phyloP scores from a whole-genome alignment of 768 basidiomycete genomes.

The Tricholoma hemisulphureum region DNA sequence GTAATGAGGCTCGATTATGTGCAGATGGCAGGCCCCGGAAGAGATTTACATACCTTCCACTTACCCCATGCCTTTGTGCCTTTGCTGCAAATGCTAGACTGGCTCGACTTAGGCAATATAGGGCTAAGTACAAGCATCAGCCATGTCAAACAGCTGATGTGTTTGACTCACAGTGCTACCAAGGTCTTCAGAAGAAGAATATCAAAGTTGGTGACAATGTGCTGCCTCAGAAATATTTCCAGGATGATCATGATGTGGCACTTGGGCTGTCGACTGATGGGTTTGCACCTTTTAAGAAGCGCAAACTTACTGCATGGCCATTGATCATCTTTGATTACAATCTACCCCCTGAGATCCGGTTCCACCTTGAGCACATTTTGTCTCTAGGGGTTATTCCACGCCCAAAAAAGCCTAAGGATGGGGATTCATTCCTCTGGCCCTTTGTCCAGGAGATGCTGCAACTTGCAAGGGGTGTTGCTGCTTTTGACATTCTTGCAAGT shows the following conservation, averaged over 20 bases:
- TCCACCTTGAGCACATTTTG: slow-evolving; percentile 34
- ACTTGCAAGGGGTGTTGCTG: slow-evolving; percentile 36
- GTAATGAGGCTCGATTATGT: slow-evolving; percentile 25
- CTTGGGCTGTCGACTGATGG: slow-evolving; percentile 47
- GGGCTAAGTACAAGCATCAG: slow-evolving; percentile 18
- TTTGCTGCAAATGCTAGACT: slow-evolving; percentile 18
- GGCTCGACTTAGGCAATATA: slow-evolving; percentile 25
- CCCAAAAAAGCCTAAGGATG: slow-evolving; percentile 42
- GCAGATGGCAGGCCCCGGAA: slow-evolving; percentile 24
- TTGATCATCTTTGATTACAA: no score
- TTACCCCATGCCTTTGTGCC: slow-evolving; percentile 24
- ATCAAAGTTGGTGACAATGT: slow-evolving; percentile 27
- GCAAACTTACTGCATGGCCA: slow-evolving; percentile 35
- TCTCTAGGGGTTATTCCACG: slow-evolving; percentile 45
- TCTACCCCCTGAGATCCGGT: slow-evolving; percentile 34
- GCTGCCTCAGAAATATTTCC: slow-evolving; percentile 33
- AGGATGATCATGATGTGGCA: slow-evolving; percentile 23
- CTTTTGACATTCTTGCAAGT: slow-evolving; percentile 28
- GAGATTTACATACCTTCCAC: slow-evolving; percentile 36
- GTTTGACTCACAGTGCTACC: no score
- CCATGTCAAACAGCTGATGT: slow-evolving; percentile 16
- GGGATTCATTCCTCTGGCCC: slow-evolving; percentile 44
- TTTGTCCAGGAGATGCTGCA: slow-evolving; percentile 36
- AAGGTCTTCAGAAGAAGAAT: background rate
- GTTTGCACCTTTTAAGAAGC: slow-evolving; percentile 36